Evolutionary conservation across 2,329 filamentous ascomycete genomes (phyloP).

Genomic region (Beauveria bassiana): DNA sequence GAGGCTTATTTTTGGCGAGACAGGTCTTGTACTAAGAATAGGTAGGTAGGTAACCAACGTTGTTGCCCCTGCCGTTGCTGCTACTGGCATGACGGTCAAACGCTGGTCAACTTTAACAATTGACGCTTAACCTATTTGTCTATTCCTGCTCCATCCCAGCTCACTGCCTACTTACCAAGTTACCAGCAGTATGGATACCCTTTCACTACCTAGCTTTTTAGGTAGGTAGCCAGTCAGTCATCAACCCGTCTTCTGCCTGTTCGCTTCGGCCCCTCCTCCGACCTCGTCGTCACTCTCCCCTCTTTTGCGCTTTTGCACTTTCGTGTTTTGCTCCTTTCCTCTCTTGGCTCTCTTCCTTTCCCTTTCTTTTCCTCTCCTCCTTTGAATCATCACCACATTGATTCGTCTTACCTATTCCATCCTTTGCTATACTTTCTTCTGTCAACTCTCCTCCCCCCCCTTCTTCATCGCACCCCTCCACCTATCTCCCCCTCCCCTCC

Average conservation of each 20-base stretch:
- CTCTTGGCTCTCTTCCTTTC: background rate
- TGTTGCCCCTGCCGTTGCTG: background rate
- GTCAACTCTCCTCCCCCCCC: conserved; percentile 4
- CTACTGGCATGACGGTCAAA: background rate
- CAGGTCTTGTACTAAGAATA: background rate
- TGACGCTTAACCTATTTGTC: too few species aligned
- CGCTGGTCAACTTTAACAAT: too few species aligned
- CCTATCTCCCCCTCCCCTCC: background rate
- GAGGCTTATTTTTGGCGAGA: too few species aligned
- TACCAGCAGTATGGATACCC: too few species aligned
- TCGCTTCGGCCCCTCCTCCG: background rate
- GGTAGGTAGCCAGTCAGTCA: too few species aligned
- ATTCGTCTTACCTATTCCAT: background rate
- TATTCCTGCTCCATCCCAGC: too few species aligned
- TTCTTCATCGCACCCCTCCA: background rate
- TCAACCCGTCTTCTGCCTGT: background rate
- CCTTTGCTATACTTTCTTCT: conserved; percentile 9
- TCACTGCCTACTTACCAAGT: too few species aligned
- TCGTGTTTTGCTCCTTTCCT: background rate
- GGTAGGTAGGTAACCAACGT: background rate
- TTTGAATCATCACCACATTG: background rate
- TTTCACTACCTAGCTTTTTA: too few species aligned
- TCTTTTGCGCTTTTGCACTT: background rate
- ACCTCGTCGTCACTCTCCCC: background rate
- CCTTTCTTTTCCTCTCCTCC: background rate